Conservation (phyloP, 2,329 filamentous ascomycete species). For the Fusarium sp. region DNA sequence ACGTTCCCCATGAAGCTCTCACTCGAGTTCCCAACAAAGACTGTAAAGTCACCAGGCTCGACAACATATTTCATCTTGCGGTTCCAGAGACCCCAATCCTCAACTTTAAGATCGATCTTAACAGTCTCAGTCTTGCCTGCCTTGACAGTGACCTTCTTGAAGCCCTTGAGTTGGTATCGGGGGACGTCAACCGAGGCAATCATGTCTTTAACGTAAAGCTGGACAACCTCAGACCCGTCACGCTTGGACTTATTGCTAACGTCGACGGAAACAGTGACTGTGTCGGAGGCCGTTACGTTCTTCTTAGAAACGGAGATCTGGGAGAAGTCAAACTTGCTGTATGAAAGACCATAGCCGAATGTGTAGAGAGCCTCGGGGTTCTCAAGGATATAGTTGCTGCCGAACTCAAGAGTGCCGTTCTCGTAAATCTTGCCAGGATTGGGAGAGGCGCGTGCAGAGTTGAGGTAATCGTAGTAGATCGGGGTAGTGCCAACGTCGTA, state of each 20-base stretch:
- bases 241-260: slow-evolving; percentile 69
- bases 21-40: slow-evolving; percentile 71
- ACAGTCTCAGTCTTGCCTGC: slow-evolving; percentile 68
- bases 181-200: slow-evolving; percentile 72
- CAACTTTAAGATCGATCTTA: slow-evolving; percentile 65
- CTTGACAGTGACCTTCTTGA: slow-evolving; percentile 71
- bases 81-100: slow-evolving; percentile 67
- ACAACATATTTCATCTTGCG: slow-evolving; percentile 78
- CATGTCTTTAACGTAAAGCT: slow-evolving; percentile 74
- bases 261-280: slow-evolving; percentile 68
- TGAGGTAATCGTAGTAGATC: slow-evolving; percentile 78
- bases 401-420: slow-evolving; percentile 73
- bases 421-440: slow-evolving; percentile 64
- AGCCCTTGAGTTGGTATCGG: slow-evolving; percentile 73
- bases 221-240: slow-evolving; percentile 74
- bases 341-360: slow-evolving; percentile 75
- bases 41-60: slow-evolving; percentile 74
- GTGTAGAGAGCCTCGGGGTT: slow-evolving; percentile 69
- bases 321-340: slow-evolving; percentile 71
- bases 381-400: slow-evolving; percentile 72
- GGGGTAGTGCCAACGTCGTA: slow-evolving; percentile 74
- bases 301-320: slow-evolving; percentile 63
- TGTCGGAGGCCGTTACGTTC: slow-evolving; percentile 61
- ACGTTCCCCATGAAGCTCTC: slow-evolving; percentile 66
- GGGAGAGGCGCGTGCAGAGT: slow-evolving; percentile 68